These are phyloP conservation scores for Salix caprea DNA, from an alignment of 345 rosid genomes.

Conservation along the genomic window DNA sequence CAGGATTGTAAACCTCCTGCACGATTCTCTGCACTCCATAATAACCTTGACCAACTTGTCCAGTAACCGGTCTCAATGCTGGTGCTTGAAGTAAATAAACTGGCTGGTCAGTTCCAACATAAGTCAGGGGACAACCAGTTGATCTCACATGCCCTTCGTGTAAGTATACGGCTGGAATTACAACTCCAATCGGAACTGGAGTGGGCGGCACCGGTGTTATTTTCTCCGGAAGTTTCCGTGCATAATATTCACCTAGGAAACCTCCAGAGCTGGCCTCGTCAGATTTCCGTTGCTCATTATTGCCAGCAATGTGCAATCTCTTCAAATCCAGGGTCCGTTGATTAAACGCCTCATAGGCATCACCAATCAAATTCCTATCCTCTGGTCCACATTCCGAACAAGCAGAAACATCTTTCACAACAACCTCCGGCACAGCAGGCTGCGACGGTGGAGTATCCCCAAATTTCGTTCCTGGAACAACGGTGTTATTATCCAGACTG, in stretches of 20 bases:
- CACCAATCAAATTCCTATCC: constrained; percentile 32
- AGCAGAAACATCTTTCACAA: constrained; percentile 25
- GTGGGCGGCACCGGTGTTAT: constrained; percentile 14
- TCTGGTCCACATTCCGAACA: constrained; percentile 47
- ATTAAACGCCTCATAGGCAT: constrained; percentile 15
- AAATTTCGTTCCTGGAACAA: constrained; percentile 10
- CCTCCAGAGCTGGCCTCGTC: constrained; percentile 25
- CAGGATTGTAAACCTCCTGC: constrained; percentile 32
- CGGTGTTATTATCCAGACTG: constrained; percentile 43
- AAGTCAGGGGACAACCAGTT: constrained; percentile 16
- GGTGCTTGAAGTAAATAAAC: constrained; percentile 38
- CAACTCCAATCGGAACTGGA: constrained; percentile 25
- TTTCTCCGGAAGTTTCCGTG: constrained; percentile 23
- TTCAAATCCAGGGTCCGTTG: constrained; percentile 41
- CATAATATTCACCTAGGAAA: constrained; percentile 22
- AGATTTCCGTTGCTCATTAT: constrained; percentile 30
- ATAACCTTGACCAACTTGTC: constrained; percentile 33
- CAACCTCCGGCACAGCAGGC: constrained; percentile 25
- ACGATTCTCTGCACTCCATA: constrained; percentile 44
- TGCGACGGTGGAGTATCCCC: constrained; percentile 10
- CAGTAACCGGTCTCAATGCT: constrained; percentile 26
- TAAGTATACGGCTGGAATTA: constrained; percentile 23
- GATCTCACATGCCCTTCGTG: constrained; percentile 35
- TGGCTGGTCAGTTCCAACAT: constrained; percentile 35
- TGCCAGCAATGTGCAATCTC: constrained; percentile 32